phyloP scores from a whole-genome alignment of 495 filamentous ascomycete genomes.

The Xylaria nigripes region DNA sequence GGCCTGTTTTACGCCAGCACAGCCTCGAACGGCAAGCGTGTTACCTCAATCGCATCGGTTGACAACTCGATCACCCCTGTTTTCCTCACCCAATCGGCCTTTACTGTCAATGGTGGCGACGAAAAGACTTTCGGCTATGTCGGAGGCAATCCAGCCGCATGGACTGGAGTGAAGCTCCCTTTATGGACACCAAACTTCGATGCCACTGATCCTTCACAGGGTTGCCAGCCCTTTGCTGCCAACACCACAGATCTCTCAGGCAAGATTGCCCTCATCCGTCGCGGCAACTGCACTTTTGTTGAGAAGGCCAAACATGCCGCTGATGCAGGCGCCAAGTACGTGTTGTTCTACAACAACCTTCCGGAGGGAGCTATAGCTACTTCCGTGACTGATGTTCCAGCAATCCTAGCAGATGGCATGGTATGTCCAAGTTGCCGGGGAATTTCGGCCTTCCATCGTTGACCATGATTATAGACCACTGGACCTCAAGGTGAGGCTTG shows the following conservation, averaged over 20 bases:
- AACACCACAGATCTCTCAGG: conserved; percentile 42
- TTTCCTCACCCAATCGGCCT: conserved; percentile 32
- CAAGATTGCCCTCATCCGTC: conserved; percentile 47
- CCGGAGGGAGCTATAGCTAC: conserved; percentile 24
- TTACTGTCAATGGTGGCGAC: conserved; percentile 22
- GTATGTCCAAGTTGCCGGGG: conserved; percentile 9
- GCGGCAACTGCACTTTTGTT: conserved; percentile 43
- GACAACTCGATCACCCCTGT: conserved; percentile 39
- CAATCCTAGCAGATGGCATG: conserved; percentile 36
- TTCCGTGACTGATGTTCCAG: conserved; percentile 18
- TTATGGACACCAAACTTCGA: conserved; percentile 45
- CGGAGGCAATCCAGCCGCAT: conserved; percentile 30
- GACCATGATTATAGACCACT: conserved; percentile 24
- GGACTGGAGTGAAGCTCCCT: conserved; percentile 34
- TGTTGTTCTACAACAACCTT: conserved; percentile 47
- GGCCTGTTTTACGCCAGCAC: conserved; percentile 50
- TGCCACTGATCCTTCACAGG: conserved; percentile 38
- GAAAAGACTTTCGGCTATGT: conserved; percentile 31
- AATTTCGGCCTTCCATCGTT: background rate
- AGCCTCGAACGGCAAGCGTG: conserved; percentile 42
- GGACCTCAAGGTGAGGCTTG: conserved; percentile 37
- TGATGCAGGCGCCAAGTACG: conserved; percentile 46
- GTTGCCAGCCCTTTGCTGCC: conserved; percentile 37
- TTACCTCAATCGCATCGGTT: conserved; percentile 46
- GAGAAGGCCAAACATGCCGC: conserved; percentile 43